phyloP scores from a whole-genome alignment of 345 rosid species.

The Iberis pinnata region DNA sequence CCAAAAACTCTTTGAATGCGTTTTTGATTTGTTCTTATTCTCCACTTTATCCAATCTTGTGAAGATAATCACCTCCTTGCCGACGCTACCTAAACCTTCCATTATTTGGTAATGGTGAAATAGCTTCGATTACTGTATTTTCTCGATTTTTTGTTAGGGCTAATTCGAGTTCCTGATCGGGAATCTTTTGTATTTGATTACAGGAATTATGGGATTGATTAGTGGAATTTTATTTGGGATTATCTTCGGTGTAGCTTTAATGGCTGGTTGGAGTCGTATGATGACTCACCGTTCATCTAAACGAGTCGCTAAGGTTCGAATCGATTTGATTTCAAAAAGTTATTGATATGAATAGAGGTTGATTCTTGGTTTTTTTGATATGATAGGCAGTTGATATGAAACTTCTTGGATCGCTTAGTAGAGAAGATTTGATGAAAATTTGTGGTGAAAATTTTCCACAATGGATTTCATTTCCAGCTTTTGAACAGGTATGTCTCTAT shows the following conservation, averaged over 20 bases:
- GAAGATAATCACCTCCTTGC: too few relatives aligned
- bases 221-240: constrained; percentile 82
- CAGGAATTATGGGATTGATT: constrained; percentile 76
- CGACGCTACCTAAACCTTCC: constrained; percentile 11
- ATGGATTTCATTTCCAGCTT: constrained; percentile 98
- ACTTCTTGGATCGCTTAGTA: constrained; percentile 71
- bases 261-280: constrained; percentile 97
- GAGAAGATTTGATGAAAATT: constrained; percentile 92
- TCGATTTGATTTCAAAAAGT: not conserved
- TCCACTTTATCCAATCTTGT: constrained; percentile 9
- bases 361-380: not conserved
- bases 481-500: constrained; percentile 69
- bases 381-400: constrained; percentile 90
- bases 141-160: constrained; percentile 5
- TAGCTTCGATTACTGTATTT: not conserved
- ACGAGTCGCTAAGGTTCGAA: constrained; percentile 70
- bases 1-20: constrained; percentile 7
- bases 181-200: constrained; percentile 9
- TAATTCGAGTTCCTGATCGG: constrained; percentile 8
- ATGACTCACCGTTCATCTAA: constrained; percentile 77
- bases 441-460: constrained; percentile 95
- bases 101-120: not conserved
- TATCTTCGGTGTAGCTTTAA: constrained; percentile 70
- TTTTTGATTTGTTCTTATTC: constrained; percentile 22
- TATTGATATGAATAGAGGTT: too few relatives aligned